A percentile compares a stretch with the other conserved stretches of the same genome.
phyloP scores from a whole-genome alignment of 176 grass and related monocot genomes.

The Microstegium vimineum region DNA sequence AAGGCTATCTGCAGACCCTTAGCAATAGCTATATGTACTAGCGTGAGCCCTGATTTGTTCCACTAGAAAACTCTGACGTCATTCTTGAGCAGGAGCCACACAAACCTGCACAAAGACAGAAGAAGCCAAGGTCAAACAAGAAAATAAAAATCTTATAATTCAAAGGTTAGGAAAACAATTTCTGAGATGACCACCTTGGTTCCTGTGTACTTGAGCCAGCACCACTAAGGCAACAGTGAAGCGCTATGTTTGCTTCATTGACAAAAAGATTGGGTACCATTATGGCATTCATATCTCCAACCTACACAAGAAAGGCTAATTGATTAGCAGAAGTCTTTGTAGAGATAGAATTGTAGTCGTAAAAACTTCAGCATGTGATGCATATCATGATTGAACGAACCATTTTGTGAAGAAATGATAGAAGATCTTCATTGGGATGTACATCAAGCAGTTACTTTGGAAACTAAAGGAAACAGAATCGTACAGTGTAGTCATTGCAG shows the following conservation, averaged over 20 bases:
- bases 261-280: constrained; percentile 25
- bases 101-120: constrained; percentile 24
- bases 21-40: constrained; percentile 6
- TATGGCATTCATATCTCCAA: constrained; percentile 20
- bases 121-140: neutral
- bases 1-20: neutral
- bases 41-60: constrained; percentile 35
- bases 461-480: neutral
- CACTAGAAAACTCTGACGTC: constrained; percentile 32
- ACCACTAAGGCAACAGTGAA: constrained; percentile 36
- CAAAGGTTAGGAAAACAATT: neutral
- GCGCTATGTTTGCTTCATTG: constrained; percentile 31
- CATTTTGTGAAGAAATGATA: constrained; percentile 32
- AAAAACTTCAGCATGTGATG: too few species aligned
- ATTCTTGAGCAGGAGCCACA: too few species aligned
- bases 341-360: too few species aligned
- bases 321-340: too few species aligned
- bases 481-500: neutral
- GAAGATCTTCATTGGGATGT: constrained; percentile 43
- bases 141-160: neutral
- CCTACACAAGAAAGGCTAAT: too few species aligned
- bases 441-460: constrained; percentile 44
- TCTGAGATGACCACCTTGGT: constrained; percentile 15
- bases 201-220: constrained; percentile 28
- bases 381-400: neutral